Percentiles rank a stretch among this genome's conserved stretches.
Conservation (phyloP, 306 rosid genomes). For the Notholithocarpus densiflorus region DNA sequence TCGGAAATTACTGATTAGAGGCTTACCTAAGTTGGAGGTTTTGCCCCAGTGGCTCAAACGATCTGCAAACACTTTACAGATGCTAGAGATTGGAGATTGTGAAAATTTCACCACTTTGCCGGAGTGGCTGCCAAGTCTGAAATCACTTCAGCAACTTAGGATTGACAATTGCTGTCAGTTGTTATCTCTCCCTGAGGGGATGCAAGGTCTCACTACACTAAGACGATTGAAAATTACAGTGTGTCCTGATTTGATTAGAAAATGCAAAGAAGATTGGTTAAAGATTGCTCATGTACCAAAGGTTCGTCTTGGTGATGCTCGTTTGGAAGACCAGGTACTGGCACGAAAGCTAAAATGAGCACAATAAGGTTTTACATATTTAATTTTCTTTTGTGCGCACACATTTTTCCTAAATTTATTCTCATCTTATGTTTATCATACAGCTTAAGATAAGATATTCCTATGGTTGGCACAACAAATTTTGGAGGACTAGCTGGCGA, state of each 20-base stretch:
- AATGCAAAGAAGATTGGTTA: neutral
- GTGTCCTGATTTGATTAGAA: neutral
- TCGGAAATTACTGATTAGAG: neutral
- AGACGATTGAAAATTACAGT: neutral
- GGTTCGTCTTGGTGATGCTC: neutral
- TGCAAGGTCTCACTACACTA: neutral
- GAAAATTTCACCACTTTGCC: conserved; percentile 9
- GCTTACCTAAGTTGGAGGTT: neutral
- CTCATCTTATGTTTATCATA: too few species aligned
- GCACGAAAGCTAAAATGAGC: too few species aligned
- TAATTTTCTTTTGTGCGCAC: too few species aligned
- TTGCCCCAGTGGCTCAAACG: conserved; percentile 34
- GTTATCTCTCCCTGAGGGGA: conserved; percentile 9
- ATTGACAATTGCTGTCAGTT: neutral
- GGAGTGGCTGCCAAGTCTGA: conserved; percentile 23
- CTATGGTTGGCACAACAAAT: too few species aligned
- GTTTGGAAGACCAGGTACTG: too few species aligned
- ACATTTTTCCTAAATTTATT: too few species aligned
- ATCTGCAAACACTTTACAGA: conserved; percentile 8
- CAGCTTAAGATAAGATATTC: too few species aligned
- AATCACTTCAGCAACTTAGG: neutral
- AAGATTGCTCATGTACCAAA: conserved; percentile 2
- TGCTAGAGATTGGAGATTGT: neutral
- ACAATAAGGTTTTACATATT: too few species aligned
- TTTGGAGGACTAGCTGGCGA: too few species aligned